These are phyloP conservation scores for Arxiozyma telluris DNA, from an alignment of 1,139 yeast species.

Conservation along the genomic window DNA sequence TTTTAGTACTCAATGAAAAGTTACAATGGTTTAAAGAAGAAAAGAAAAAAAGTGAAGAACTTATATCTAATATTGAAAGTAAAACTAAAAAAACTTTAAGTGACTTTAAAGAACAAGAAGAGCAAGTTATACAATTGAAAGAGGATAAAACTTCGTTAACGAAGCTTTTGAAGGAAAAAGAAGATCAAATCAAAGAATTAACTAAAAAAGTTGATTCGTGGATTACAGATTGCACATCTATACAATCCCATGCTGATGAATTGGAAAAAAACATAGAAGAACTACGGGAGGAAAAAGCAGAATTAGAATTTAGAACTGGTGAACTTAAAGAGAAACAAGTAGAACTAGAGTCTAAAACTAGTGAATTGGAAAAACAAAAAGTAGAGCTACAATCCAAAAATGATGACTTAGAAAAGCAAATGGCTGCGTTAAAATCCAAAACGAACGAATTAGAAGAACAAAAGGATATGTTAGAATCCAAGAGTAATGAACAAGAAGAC, in stretches of 20 bases:
- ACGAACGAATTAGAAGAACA: background rate
- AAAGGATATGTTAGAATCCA: background rate
- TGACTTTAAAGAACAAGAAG: background rate
- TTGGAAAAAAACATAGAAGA: background rate
- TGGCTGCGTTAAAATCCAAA: background rate
- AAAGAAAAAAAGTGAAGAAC: background rate
- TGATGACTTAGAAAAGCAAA: background rate
- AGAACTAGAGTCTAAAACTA: background rate
- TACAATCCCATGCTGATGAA: background rate
- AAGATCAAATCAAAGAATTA: slow-evolving; percentile 1
- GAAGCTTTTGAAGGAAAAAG: background rate
- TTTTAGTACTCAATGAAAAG: background rate
- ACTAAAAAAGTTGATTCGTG: slow-evolving; percentile 2
- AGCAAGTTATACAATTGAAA: background rate
- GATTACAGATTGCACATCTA: background rate
- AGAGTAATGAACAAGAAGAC: background rate
- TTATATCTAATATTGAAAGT: slow-evolving; percentile 1
- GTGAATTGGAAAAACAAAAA: background rate
- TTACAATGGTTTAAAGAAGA: background rate
- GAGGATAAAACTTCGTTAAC: background rate
- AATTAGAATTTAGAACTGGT: background rate
- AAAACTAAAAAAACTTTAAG: background rate
- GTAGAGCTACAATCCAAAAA: background rate
- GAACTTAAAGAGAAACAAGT: background rate
- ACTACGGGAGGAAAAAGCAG: background rate